phyloP scores from a whole-genome alignment of 805 yeast species.

The Sporopachydermia quercuum region DNA sequence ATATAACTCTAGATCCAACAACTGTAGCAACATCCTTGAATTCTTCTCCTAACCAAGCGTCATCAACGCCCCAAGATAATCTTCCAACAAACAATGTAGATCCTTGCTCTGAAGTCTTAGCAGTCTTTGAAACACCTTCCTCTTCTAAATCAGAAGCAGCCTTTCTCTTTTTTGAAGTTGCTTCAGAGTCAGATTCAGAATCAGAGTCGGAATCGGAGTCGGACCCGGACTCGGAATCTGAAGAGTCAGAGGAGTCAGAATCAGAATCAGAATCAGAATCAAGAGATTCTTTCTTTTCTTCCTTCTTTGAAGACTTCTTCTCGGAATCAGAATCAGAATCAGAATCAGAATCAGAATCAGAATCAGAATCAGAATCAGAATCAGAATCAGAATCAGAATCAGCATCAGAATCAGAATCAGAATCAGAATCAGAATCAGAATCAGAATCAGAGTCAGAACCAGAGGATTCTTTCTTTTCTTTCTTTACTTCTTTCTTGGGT shows the following conservation, averaged over 20 bases:
- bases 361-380: constrained; percentile 13
- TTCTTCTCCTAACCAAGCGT: constrained; percentile 81
- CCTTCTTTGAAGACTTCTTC: constrained; percentile 6
- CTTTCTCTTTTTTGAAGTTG: constrained; percentile 39
- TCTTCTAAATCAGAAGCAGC: constrained; percentile 9
- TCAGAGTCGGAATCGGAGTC: constrained; percentile 13
- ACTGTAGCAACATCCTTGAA: constrained; percentile 48
- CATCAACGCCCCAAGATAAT: constrained; percentile 94
- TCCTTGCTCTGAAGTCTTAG: constrained; percentile 37
- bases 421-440: constrained; percentile 14
- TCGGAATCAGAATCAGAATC: constrained; percentile 16
- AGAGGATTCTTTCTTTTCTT: constrained; percentile 4
- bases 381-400: constrained; percentile 17
- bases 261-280: neutral
- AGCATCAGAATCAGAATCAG: constrained; percentile 15
- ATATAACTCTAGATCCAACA: constrained; percentile 77
- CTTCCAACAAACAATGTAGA: constrained; percentile 93
- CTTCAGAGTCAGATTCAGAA: constrained; percentile 12
- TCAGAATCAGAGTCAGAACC: constrained; percentile 7
- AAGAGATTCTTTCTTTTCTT: constrained; percentile 3
- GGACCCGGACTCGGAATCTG: constrained; percentile 14
- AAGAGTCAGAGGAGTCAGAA: constrained; percentile 5
- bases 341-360: constrained; percentile 15
- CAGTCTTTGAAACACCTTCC: constrained; percentile 17
- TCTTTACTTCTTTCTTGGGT: constrained; percentile 21